Evolutionary conservation across 129 eudicot species (phyloP).

Genomic region (Heracleum sosnowskyi): DNA sequence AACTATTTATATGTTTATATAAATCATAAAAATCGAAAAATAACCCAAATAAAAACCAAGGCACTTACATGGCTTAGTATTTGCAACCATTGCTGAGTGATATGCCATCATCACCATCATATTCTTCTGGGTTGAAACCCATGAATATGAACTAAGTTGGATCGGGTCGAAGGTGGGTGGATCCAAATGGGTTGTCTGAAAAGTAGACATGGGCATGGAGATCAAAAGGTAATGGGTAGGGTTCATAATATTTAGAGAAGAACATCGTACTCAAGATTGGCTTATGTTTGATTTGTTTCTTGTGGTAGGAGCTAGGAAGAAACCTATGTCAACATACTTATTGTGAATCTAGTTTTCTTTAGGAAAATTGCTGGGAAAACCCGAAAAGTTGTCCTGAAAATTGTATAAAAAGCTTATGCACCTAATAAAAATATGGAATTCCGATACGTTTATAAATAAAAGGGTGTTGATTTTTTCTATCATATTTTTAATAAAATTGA

Average conservation of each 20-base stretch:
- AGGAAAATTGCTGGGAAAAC: no score
- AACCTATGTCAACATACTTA: no score
- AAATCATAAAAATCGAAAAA: neutral
- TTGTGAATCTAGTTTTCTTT: no score
- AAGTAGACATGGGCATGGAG: neutral
- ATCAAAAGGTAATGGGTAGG: neutral
- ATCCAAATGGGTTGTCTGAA: neutral
- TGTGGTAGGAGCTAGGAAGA: no score
- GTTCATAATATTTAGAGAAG: neutral
- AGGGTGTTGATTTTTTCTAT: no score
- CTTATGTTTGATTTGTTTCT: no score
- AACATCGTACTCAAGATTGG: neutral
- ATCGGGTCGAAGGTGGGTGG: neutral
- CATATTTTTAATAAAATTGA: no score
- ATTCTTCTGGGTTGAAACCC: neutral
- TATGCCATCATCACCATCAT: neutral
- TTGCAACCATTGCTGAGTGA: neutral
- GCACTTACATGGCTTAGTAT: neutral
- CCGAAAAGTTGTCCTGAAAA: no score
- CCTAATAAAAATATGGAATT: no score
- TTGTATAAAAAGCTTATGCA: no score
- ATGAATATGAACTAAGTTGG: neutral
- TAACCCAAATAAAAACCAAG: neutral
- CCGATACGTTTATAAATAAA: no score
- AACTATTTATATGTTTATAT: no score